These are phyloP conservation scores for Candida pseudoviswanathii DNA, from an alignment of 1,139 yeast genomes.

Conservation along the genomic window DNA sequence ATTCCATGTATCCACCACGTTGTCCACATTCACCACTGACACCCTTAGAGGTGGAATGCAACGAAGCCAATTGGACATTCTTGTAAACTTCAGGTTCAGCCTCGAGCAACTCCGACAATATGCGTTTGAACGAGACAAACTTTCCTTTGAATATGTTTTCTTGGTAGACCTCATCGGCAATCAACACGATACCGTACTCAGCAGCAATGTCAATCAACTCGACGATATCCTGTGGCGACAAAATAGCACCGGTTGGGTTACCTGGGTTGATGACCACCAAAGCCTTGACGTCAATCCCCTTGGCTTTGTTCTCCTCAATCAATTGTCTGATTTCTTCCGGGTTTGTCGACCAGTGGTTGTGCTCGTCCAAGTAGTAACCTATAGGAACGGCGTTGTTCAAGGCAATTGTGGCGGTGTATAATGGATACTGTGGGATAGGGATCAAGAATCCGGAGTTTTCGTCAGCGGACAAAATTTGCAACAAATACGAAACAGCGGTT, in stretches of 20 bases:
- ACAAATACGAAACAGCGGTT: slow-evolving; percentile 76
- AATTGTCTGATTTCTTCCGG: slow-evolving; percentile 63
- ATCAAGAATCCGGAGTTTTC: slow-evolving; percentile 80
- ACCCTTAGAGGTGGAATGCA: slow-evolving; percentile 96
- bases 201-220: slow-evolving; percentile 80
- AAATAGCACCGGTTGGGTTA: slow-evolving; percentile 92
- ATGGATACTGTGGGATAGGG: slow-evolving; percentile 97
- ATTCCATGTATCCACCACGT: slow-evolving; percentile 98
- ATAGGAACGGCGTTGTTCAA: slow-evolving; percentile 78
- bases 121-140: slow-evolving; percentile 68
- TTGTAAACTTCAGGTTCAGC: slow-evolving; percentile 56
- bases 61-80: slow-evolving; percentile 84
- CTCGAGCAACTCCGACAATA: slow-evolving; percentile 61
- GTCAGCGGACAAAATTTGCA: slow-evolving; percentile 69
- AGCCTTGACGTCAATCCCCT: slow-evolving; percentile 70
- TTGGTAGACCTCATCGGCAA: slow-evolving; percentile 99
- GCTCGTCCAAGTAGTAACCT: slow-evolving; percentile 86
- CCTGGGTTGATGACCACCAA: slow-evolving; percentile 96
- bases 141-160: slow-evolving; percentile 78
- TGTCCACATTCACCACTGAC: slow-evolving; percentile 98
- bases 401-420: slow-evolving; percentile 90
- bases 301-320: slow-evolving; percentile 50
- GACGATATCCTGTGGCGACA: slow-evolving; percentile 63
- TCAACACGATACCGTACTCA: slow-evolving; percentile 76
- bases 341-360: slow-evolving; percentile 80